Percentiles rank a stretch among this genome's conserved stretches.
Conservation (phyloP, 495 filamentous ascomycete species). For the Penicillium ucsense region DNA sequence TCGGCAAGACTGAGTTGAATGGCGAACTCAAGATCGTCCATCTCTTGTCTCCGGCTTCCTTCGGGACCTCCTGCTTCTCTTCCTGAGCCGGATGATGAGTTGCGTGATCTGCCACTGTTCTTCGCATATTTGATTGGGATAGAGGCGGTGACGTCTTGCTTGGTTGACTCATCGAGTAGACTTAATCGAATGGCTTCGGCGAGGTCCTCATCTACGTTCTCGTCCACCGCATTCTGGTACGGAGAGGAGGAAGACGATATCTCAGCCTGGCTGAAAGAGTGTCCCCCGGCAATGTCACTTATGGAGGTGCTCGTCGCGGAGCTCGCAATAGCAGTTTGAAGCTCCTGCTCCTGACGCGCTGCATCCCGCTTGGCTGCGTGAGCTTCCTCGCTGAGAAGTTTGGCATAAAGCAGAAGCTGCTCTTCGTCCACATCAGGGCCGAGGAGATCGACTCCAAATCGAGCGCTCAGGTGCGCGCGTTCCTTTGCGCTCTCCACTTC, state of each 20-base stretch:
- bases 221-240: constrained; percentile 34
- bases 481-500: constrained; percentile 51
- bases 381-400: constrained; percentile 76
- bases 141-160: constrained; percentile 27
- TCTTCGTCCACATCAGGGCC: constrained; percentile 70
- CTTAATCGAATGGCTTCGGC: constrained; percentile 74
- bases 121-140: constrained; percentile 46
- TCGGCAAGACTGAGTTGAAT: constrained; percentile 78
- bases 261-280: constrained; percentile 42
- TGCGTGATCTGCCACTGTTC: constrained; percentile 7
- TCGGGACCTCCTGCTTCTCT: constrained; percentile 15
- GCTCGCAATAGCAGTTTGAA: constrained; percentile 34
- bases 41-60: constrained; percentile 38
- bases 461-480: constrained; percentile 54
- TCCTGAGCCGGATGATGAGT: constrained; percentile 15
- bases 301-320: constrained; percentile 36
- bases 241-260: constrained; percentile 33
- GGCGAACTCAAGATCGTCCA: constrained; percentile 76
- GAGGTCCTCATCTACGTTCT: constrained; percentile 63
- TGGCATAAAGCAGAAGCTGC: constrained; percentile 80
- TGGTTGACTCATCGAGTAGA: constrained; percentile 43
- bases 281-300: constrained; percentile 31
- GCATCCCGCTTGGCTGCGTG: constrained; percentile 45
- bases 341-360: constrained; percentile 37
- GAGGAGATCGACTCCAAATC: constrained; percentile 73